A percentile compares a stretch with the other conserved stretches of the same genome.
These are phyloP conservation scores for Brassica carinata DNA, from an alignment of 345 rosid species.

Conservation along the genomic window DNA sequence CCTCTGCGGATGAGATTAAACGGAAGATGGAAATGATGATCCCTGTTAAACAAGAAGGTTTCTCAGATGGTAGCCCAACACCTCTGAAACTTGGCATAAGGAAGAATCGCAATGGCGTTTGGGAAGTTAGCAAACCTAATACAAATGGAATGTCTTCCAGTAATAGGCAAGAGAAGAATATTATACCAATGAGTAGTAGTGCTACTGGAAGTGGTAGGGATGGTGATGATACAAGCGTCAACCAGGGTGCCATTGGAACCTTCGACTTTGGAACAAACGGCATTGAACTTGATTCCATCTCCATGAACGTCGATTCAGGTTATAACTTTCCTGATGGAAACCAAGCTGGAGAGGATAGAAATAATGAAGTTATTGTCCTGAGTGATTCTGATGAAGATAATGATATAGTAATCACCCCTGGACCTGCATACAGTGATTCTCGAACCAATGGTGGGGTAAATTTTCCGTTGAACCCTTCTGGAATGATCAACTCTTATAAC, in stretches of 20 bases:
- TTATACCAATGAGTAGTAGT: conserved; percentile 89
- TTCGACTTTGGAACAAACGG: conserved; percentile 65
- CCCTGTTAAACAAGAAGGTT: conserved; percentile 73
- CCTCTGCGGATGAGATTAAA: conserved; percentile 46
- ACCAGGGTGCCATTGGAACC: conserved; percentile 76
- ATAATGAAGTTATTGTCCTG: conserved; percentile 79
- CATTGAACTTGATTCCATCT: conserved; percentile 73
- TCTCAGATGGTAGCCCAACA: conserved; percentile 54
- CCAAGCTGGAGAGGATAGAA: conserved; percentile 51
- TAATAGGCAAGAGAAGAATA: conserved; percentile 60
- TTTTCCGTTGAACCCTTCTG: conserved; percentile 61
- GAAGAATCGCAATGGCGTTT: conserved; percentile 76
- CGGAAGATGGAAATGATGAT: conserved; percentile 56
- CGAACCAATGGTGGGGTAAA: conserved; percentile 50
- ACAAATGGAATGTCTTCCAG: conserved; percentile 61
- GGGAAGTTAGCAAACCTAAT: conserved; percentile 94
- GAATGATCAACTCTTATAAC: conserved; percentile 57
- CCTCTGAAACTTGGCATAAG: conserved; percentile 88
- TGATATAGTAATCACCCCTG: conserved; percentile 59
- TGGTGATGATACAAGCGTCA: conserved; percentile 92
- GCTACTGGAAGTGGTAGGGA: conserved; percentile 91
- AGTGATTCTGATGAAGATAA: conserved; percentile 95
- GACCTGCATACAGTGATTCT: conserved; percentile 53
- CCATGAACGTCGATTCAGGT: conserved; percentile 62
- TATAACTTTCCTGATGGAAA: conserved; percentile 55